phyloP scores from a whole-genome alignment of 2,329 filamentous ascomycete species.

The Diaporthe citri region DNA sequence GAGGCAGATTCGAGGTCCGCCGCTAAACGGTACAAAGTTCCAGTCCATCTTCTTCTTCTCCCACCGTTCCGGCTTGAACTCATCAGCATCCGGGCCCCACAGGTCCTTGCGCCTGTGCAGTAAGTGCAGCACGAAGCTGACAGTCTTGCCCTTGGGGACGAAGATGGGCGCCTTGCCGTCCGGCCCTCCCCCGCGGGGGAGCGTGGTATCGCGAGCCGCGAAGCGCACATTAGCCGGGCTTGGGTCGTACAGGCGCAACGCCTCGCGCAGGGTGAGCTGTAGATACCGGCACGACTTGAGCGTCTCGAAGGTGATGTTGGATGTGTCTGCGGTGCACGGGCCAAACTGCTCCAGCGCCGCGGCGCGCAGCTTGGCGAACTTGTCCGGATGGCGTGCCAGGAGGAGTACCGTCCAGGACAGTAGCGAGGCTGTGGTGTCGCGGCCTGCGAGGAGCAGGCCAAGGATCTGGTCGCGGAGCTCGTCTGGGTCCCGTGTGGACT shows the following conservation, averaged over 20 bases:
- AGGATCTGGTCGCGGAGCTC: slow-evolving; percentile 53
- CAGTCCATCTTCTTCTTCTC: slow-evolving; percentile 49
- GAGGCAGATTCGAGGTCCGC: slow-evolving; percentile 38
- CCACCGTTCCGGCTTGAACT: slow-evolving; percentile 46
- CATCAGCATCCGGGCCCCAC: slow-evolving; percentile 40
- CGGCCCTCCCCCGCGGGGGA: slow-evolving; percentile 48
- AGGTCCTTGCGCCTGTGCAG: slow-evolving; percentile 43
- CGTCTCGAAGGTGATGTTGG: slow-evolving; percentile 34
- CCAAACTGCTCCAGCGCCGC: slow-evolving; percentile 64
- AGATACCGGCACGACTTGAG: slow-evolving; percentile 42
- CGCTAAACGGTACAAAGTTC: slow-evolving; percentile 58
- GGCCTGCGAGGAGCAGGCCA: not conserved
- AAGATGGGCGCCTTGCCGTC: slow-evolving; percentile 47
- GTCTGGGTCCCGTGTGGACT: slow-evolving; percentile 54
- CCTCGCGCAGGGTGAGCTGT: slow-evolving; percentile 44
- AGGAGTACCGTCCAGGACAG: slow-evolving; percentile 62
- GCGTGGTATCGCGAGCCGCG: slow-evolving; percentile 41
- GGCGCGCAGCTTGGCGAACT: slow-evolving; percentile 57
- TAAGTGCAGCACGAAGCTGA: slow-evolving; percentile 47
- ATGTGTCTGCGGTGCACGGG: slow-evolving; percentile 41
- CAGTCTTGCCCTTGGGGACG: slow-evolving; percentile 44
- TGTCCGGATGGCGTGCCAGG: slow-evolving; percentile 53
- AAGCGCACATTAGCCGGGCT: slow-evolving; percentile 28
- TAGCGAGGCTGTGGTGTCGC: slow-evolving; percentile 46
- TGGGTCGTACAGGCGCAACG: slow-evolving; percentile 58